These are phyloP conservation scores for Leccinum obscurum DNA, from an alignment of 768 basidiomycete genomes.

Conservation along the genomic window DNA sequence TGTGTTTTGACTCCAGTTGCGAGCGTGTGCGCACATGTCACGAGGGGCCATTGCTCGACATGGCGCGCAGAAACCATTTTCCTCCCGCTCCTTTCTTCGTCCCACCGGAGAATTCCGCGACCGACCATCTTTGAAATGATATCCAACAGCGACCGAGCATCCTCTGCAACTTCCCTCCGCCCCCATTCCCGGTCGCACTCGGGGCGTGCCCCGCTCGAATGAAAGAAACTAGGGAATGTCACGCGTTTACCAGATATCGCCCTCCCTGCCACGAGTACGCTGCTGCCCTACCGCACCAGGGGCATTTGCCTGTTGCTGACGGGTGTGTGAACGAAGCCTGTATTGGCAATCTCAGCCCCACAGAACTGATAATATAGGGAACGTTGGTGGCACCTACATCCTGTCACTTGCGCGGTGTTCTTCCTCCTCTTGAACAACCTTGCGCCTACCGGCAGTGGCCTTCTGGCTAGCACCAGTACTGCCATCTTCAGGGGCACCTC, in stretches of 20 bases:
- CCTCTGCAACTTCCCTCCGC: slow-evolving; percentile 35
- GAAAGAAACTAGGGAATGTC: slow-evolving; percentile 29
- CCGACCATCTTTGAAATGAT: slow-evolving; percentile 36
- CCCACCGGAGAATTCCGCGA: slow-evolving; percentile 26
- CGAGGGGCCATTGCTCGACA: slow-evolving; percentile 12
- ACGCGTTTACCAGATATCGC: slow-evolving; percentile 45
- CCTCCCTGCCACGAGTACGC: slow-evolving; percentile 45
- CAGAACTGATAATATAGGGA: slow-evolving; percentile 13
- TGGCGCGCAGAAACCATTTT: slow-evolving; percentile 28
- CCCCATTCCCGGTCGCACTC: slow-evolving; percentile 46
- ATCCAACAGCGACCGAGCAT: slow-evolving; percentile 38
- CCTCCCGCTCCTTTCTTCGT: slow-evolving; percentile 17
- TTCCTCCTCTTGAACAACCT: slow-evolving; percentile 84
- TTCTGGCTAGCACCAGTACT: slow-evolving; percentile 62
- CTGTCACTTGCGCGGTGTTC: slow-evolving; percentile 80
- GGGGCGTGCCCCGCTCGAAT: slow-evolving; percentile 41
- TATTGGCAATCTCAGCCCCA: slow-evolving; percentile 1
- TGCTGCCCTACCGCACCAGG: slow-evolving; percentile 50
- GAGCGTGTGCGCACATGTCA: slow-evolving; percentile 10
- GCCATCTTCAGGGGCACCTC: slow-evolving; percentile 67
- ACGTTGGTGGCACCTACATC: slow-evolving; percentile 60
- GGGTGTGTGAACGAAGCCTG: slow-evolving; percentile 86
- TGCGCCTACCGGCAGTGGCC: slow-evolving; percentile 62
- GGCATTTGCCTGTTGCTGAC: slow-evolving; percentile 67
- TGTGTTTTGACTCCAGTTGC: slow-evolving; percentile 21